Evolutionary conservation across 306 rosid species (phyloP).

Genomic region (Dryas drummondii): DNA sequence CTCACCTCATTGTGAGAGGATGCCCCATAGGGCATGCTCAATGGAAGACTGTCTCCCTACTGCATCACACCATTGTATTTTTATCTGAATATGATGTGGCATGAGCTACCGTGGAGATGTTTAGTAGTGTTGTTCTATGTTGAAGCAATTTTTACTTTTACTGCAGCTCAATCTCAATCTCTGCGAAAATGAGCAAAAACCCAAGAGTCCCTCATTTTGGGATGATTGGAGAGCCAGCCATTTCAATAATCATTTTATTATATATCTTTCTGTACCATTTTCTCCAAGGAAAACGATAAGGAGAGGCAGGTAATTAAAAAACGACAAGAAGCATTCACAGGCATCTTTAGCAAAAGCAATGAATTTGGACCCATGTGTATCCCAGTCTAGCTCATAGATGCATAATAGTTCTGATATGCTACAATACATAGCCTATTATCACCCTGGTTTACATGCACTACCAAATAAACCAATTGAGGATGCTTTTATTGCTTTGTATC

Average conservation of each 20-base stretch:
- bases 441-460: too few species aligned
- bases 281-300: neutral
- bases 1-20: too few species aligned
- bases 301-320: neutral
- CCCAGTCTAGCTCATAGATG: neutral
- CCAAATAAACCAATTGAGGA: neutral
- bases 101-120: neutral
- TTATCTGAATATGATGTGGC: neutral
- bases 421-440: too few species aligned
- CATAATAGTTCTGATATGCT: too few species aligned
- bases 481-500: neutral
- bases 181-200: too few species aligned
- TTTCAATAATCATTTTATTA: too few species aligned
- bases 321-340: conserved; percentile 19
- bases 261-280: neutral
- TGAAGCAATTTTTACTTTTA: neutral
- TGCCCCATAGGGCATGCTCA: too few species aligned
- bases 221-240: too few species aligned
- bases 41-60: too few species aligned
- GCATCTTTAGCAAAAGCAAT: neutral
- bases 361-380: neutral
- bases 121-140: neutral
- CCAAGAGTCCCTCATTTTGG: too few species aligned
- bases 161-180: too few species aligned
- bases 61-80: too few species aligned